These are phyloP conservation scores for Calamus simplicifolius DNA, from an alignment of 176 grass and related monocot species.

Conservation along the genomic window DNA sequence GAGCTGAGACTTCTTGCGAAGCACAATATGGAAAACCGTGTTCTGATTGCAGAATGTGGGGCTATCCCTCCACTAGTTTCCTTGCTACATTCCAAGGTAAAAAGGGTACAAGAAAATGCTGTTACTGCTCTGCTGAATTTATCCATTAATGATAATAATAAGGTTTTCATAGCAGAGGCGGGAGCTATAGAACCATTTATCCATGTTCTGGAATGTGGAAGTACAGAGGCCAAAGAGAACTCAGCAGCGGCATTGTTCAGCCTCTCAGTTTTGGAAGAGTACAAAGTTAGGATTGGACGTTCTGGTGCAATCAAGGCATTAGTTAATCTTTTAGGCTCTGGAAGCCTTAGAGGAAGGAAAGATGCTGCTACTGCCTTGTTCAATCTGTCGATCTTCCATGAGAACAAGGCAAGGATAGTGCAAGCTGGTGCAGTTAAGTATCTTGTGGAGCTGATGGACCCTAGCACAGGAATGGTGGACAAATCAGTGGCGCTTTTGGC, in stretches of 20 bases:
- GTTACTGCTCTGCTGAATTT: constrained; percentile 51
- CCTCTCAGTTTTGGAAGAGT: constrained; percentile 37
- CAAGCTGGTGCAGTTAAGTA: constrained; percentile 30
- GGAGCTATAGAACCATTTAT: constrained; percentile 36
- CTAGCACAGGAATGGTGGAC: constrained; percentile 32
- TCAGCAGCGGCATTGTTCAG: constrained; percentile 37
- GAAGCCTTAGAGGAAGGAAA: constrained; percentile 39
- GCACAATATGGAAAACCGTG: constrained; percentile 31
- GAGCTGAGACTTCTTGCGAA: constrained; percentile 38
- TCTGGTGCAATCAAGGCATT: constrained; percentile 35
- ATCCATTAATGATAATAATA: constrained; percentile 38
- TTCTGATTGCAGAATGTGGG: constrained; percentile 27
- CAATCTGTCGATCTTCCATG: constrained; percentile 35
- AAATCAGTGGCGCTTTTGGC: constrained; percentile 37
- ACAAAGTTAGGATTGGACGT: constrained; percentile 34
- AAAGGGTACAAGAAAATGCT: constrained; percentile 38
- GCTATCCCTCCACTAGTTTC: constrained; percentile 26
- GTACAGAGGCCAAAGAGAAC: constrained; percentile 34
- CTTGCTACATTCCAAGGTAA: constrained; percentile 27
- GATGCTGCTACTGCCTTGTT: constrained; percentile 43
- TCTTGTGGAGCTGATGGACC: constrained; percentile 34
- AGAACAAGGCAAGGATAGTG: constrained; percentile 39
- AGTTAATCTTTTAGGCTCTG: constrained; percentile 36
- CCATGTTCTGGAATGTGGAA: constrained; percentile 39
- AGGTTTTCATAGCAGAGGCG: constrained; percentile 35